Evolutionary conservation across 495 filamentous ascomycete genomes (phyloP), one percentile per base, ranked within the genome.

Genomic region (Pyrenopolyporus hunteri): DNA sequence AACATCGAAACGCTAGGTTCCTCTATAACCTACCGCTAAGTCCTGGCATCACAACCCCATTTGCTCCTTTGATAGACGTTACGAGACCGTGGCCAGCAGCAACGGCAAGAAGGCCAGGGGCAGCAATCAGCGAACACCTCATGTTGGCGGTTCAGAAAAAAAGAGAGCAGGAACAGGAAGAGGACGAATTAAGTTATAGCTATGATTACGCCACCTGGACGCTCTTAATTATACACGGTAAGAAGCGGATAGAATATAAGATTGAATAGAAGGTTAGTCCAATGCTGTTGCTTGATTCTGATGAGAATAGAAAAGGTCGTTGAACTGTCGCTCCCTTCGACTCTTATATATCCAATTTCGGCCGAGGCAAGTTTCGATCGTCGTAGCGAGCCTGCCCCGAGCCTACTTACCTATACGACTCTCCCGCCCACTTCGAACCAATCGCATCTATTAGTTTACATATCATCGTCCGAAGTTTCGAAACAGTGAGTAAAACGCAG

Each of bases 21-120:
- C 32, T 42, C 26, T 2, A 36, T 39, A 35, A 51, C 70, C 46
- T 68, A 79, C 78, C 74, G 14, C 77, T 77, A 2, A 84, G 74
- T 23, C 76, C 81, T 6, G 82, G 80, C 81, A 84, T 83, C 20
- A 69, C 71, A 4, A 83, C 80, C 7, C 80, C 80, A 51, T 84
- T 84, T 20, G 81, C 80, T 29, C 82, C 82, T 17, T 70, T 59
- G 64, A 84, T 74, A 13, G 74, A 70, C 39, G 80, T 82, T 43
- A 83, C 73, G 10, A 83, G 70, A 59, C 82, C 82, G 57, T 84
- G 82, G 7, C 69, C 70, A 11, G 74, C 68, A 53, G 67, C 52
- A 23, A 47, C 36, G 35, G 67, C 67, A 33, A 78, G 57, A 45
- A 71, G 51, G 37, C 70, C 44, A 20, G 74, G 56, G 14, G 58